These are phyloP conservation scores for Myxozyma neglecta DNA, from an alignment of 805 yeast species.

Conservation along the genomic window DNA sequence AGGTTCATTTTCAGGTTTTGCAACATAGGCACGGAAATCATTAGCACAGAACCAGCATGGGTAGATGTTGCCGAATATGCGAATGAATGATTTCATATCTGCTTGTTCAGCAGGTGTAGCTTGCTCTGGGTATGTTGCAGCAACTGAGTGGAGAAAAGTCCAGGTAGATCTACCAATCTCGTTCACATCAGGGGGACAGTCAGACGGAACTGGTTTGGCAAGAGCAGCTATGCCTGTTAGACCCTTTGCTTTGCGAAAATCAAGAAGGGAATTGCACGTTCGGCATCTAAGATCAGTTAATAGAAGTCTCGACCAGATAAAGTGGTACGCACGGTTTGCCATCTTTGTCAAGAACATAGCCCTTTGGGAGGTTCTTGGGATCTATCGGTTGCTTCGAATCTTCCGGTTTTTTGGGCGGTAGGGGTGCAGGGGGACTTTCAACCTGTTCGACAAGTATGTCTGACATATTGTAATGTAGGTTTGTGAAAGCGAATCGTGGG, in stretches of 20 bases:
- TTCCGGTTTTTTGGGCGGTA: constrained; percentile 16
- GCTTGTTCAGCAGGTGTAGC: constrained; percentile 64
- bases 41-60: constrained; percentile 94
- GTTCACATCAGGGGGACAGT: constrained; percentile 85
- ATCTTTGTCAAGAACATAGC: constrained; percentile 68
- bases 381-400: constrained; percentile 2
- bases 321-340: constrained; percentile 80
- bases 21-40: constrained; percentile 69
- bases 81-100: constrained; percentile 70
- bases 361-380: constrained; percentile 20
- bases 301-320: not conserved
- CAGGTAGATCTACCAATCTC: constrained; percentile 82
- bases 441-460: constrained; percentile 27
- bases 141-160: constrained; percentile 87
- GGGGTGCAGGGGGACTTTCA: constrained; percentile 9
- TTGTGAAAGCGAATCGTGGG: not conserved
- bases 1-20: constrained; percentile 48
- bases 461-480: constrained; percentile 2
- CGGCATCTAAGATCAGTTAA: constrained; percentile 58
- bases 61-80: constrained; percentile 72
- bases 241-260: constrained; percentile 65
- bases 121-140: constrained; percentile 78
- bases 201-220: constrained; percentile 38
- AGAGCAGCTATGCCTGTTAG: constrained; percentile 35
- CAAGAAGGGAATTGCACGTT: constrained; percentile 77